phyloP scores from a whole-genome alignment of 306 rosid species.

The Luffa acutangula region DNA sequence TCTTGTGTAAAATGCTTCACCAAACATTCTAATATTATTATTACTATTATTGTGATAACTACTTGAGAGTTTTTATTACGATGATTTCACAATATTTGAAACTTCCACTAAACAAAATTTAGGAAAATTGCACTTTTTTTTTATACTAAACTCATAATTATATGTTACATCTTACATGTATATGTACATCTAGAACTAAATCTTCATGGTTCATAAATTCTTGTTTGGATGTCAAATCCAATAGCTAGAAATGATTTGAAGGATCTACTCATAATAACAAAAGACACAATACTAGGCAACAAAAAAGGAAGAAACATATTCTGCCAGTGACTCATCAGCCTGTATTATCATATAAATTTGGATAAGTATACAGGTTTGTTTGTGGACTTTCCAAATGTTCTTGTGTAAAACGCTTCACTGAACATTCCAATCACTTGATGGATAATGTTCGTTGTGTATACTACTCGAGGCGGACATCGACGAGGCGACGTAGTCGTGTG shows the following conservation, averaged over 20 bases:
- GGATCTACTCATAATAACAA: conserved; percentile 8
- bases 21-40: too few relatives aligned
- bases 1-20: too few relatives aligned
- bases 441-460: conserved; percentile 21
- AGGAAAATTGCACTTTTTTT: neutral
- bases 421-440: conserved; percentile 21
- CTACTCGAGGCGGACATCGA: conserved; percentile 26
- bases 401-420: neutral
- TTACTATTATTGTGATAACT: too few relatives aligned
- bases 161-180: neutral
- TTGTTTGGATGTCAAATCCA: neutral
- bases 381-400: neutral
- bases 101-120: neutral
- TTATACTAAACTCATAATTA: neutral
- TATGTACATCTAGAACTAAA: neutral
- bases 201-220: neutral
- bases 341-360: conserved; percentile 28
- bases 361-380: conserved; percentile 1
- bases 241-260: neutral
- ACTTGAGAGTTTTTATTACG: too few relatives aligned
- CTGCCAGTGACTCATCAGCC: conserved; percentile 64
- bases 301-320: conserved; percentile 63
- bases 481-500: conserved; percentile 11
- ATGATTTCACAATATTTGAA: neutral
- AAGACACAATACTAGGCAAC: conserved; percentile 59